Conservation (phyloP, 495 filamentous ascomycete species). For the Letharia columbiana region DNA sequence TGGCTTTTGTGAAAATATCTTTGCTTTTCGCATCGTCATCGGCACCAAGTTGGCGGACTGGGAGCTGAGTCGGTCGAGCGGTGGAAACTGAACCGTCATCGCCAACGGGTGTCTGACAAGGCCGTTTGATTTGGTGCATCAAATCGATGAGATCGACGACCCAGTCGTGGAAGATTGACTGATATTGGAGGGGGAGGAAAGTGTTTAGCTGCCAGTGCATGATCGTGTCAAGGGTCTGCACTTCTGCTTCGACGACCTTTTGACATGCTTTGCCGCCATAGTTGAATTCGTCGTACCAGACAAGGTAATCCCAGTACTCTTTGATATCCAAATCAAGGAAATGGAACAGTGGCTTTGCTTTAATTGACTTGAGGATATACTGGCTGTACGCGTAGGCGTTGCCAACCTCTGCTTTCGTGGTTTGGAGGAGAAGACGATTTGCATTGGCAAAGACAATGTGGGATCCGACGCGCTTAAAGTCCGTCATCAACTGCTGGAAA, state of each 20-base stretch:
- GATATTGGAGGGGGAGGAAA: slow-evolving; percentile 73
- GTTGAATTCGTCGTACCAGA: slow-evolving; percentile 99
- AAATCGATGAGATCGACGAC: slow-evolving; percentile 89
- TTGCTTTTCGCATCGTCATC: slow-evolving; percentile 47
- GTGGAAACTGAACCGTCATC: slow-evolving; percentile 41
- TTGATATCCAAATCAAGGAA: slow-evolving; percentile 97
- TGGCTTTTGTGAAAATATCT: slow-evolving; percentile 58
- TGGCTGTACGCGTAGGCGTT: slow-evolving; percentile 96
- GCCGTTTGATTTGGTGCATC: slow-evolving; percentile 79
- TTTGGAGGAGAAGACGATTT: slow-evolving; percentile 85
- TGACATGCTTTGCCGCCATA: slow-evolving; percentile 90
- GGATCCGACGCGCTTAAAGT: slow-evolving; percentile 91
- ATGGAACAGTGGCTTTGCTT: slow-evolving; percentile 87
- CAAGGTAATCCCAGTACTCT: slow-evolving; percentile 98
- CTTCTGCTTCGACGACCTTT: slow-evolving; percentile 72
- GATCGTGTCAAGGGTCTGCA: slow-evolving; percentile 80
- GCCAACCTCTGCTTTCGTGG: slow-evolving; percentile 91
- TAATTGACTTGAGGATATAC: slow-evolving; percentile 94
- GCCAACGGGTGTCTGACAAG: slow-evolving; percentile 31
- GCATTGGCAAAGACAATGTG: slow-evolving; percentile 86
- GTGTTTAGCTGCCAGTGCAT: slow-evolving; percentile 97
- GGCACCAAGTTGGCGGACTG: slow-evolving; percentile 48
- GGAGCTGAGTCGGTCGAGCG: slow-evolving; percentile 72
- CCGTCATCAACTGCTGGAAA: slow-evolving; percentile 90
- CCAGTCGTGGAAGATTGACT: slow-evolving; percentile 84